Evolutionary conservation across 768 basidiomycete species (phyloP).

Genomic region (Leccinum sublutescens): DNA sequence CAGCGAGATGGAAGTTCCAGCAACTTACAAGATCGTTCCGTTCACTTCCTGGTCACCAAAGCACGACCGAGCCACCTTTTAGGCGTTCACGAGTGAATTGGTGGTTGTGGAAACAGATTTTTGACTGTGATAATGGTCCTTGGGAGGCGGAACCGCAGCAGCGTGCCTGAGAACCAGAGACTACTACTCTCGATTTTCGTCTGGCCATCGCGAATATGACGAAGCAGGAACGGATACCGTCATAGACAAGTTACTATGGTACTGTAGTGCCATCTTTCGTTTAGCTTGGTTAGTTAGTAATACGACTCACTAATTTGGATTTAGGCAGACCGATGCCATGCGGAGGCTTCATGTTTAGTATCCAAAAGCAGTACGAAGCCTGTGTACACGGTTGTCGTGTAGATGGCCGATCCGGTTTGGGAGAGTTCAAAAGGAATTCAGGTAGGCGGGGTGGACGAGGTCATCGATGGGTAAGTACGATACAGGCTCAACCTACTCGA

Average conservation of each 20-base stretch:
- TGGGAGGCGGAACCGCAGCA: background rate
- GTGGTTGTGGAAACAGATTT: background rate
- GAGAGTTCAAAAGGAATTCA: too few relatives aligned
- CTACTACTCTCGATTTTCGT: too few relatives aligned
- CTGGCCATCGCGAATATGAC: too few relatives aligned
- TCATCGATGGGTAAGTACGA: too few relatives aligned
- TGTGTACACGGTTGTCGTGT: too few relatives aligned
- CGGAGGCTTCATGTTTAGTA: background rate
- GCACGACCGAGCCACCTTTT: background rate
- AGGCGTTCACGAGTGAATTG: background rate
- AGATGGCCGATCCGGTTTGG: too few relatives aligned
- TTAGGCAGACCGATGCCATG: background rate
- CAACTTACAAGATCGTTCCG: background rate
- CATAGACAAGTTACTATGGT: too few relatives aligned
- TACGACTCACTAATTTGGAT: background rate
- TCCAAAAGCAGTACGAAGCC: background rate
- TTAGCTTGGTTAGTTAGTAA: background rate
- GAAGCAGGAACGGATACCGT: background rate
- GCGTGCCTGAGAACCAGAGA: background rate
- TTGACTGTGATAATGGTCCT: background rate
- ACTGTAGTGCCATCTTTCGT: too few relatives aligned
- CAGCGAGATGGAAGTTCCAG: background rate
- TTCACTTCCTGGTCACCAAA: background rate
- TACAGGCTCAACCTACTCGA: too few relatives aligned
- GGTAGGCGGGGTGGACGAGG: too few relatives aligned